Evolutionary conservation across 495 filamentous ascomycete species (phyloP).

Genomic region (Trichoderma parareesei): DNA sequence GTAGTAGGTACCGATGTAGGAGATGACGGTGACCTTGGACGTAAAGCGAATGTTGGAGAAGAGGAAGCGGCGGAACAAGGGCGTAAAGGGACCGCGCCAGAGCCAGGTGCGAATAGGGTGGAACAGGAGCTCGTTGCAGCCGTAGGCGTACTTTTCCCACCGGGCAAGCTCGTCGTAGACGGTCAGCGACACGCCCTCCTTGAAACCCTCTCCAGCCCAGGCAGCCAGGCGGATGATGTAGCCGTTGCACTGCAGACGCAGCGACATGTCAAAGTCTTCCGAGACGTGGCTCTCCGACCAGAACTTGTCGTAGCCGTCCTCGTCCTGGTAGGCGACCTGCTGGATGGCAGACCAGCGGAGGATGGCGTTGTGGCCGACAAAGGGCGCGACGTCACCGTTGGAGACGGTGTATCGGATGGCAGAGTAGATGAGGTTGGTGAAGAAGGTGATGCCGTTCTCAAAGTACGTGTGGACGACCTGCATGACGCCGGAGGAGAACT

Average conservation of each 20-base stretch:
- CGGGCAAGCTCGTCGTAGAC: constrained; percentile 78
- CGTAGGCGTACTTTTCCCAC: constrained; percentile 84
- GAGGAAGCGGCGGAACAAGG: constrained; percentile 63
- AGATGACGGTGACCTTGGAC: constrained; percentile 71
- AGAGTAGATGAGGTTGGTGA: constrained; percentile 76
- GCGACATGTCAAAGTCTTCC: constrained; percentile 81
- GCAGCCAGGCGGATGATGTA: constrained; percentile 69
- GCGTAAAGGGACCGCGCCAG: constrained; percentile 62
- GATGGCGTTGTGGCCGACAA: constrained; percentile 72
- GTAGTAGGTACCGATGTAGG: constrained; percentile 85
- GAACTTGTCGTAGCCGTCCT: constrained; percentile 67
- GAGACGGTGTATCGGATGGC: constrained; percentile 71
- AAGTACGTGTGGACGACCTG: constrained; percentile 68
- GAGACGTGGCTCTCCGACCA: constrained; percentile 80
- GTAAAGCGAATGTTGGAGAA: constrained; percentile 66
- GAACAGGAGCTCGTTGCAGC: constrained; percentile 79
- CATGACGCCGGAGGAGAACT: constrained; percentile 77
- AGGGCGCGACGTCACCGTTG: constrained; percentile 78
- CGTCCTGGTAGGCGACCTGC: constrained; percentile 59
- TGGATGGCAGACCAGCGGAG: constrained; percentile 74
- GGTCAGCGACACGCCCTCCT: constrained; percentile 76
- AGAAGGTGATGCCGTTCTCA: constrained; percentile 73
- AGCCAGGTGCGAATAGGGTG: constrained; percentile 60
- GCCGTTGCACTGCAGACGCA: constrained; percentile 63
- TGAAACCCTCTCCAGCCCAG: constrained; percentile 69